phyloP scores from a whole-genome alignment of 768 basidiomycete species.

The Dentipellis sp. region DNA sequence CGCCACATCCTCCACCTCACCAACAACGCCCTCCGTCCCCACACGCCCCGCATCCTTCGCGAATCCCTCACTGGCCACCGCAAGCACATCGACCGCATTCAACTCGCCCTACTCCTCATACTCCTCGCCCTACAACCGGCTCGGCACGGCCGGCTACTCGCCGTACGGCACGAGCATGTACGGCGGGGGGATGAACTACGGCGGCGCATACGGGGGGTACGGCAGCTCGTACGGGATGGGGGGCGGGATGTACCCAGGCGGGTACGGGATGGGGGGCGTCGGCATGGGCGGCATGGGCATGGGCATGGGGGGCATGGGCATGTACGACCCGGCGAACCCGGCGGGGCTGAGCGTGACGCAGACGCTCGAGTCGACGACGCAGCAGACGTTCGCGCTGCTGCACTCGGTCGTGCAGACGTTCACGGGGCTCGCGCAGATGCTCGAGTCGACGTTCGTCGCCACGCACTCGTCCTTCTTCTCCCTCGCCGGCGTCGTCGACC shows the following conservation, averaged over 20 bases:
- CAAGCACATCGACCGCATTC: constrained; percentile 26
- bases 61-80: constrained; percentile 7
- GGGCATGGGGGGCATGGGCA: constrained; percentile 32
- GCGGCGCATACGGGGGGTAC: constrained; percentile 31
- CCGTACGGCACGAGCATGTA: constrained; percentile 30
- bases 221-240: constrained; percentile 24
- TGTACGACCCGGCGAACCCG: constrained; percentile 35
- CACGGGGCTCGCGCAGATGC: constrained; percentile 90
- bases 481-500: constrained; percentile 94
- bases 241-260: constrained; percentile 19
- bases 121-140: constrained; percentile 36
- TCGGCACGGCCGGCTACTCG: constrained; percentile 22
- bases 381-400: constrained; percentile 86
- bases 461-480: constrained; percentile 94
- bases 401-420: constrained; percentile 96
- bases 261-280: constrained; percentile 33
- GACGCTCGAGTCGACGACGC: constrained; percentile 81
- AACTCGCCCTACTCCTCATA: constrained; percentile 25
- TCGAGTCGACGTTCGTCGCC: constrained; percentile 96
- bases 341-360: constrained; percentile 67
- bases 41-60: constrained; percentile 49
- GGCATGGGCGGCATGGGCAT: constrained; percentile 30
- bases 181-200: constrained; percentile 34
- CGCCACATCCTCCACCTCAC: constrained; percentile 6
- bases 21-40: constrained; percentile 40